Base-by-base conservation (phyloP, 2,329 filamentous ascomycete genomes). In the Pseudogymnoascus sp. region DNA sequence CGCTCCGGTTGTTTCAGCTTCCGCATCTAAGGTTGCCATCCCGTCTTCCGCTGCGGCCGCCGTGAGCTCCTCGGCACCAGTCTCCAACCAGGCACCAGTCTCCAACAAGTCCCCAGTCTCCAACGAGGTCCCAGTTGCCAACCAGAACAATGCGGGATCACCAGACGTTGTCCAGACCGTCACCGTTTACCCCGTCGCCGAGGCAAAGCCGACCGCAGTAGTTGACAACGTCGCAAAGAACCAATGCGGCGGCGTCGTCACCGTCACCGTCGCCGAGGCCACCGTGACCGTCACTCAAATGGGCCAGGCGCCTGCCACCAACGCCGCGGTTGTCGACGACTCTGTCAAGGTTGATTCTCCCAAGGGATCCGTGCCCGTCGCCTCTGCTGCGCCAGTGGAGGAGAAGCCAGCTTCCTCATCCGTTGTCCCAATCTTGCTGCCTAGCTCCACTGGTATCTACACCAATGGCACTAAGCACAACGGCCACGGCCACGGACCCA, bases 401-500 rank as follows among this genome's bases (percentile, higher is more conserved):
- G n/a, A 16, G 2, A 6, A 16, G 16, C 43, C 43, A n/a, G 13
- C 43, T 1, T 21, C 21, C 6, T 23, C 43, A 14, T 25, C 43
- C 13, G 16, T 31, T 57, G 28, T 57, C 28, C 51, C 51, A 28
- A 57, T 28, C 3, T n/a, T 57, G 2, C n/a, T 57, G 25, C 48
- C 48, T 19, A 57, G 48, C 48, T 31, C 51, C 25, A 57, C 51
- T 57, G 51, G 51, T 34, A 57, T 57, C 28, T 57, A 57, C 16
- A 57, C n/a, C 51, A 57, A 57, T 28, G 51, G 51, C 16, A 57
- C 51, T 1, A 57, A 57, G 51, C 51, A 31, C 48, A 25, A 57
- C 51, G n/a, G 28, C 10, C 51, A 57, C 10, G 13, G 45, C 41
- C 41, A 45, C 21, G 41, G 43, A 6, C 61, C 23, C 36, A 48